These are phyloP conservation scores for Gaeumannomyces tritici DNA, from an alignment of 2,329 filamentous ascomycete genomes.

Conservation along the genomic window DNA sequence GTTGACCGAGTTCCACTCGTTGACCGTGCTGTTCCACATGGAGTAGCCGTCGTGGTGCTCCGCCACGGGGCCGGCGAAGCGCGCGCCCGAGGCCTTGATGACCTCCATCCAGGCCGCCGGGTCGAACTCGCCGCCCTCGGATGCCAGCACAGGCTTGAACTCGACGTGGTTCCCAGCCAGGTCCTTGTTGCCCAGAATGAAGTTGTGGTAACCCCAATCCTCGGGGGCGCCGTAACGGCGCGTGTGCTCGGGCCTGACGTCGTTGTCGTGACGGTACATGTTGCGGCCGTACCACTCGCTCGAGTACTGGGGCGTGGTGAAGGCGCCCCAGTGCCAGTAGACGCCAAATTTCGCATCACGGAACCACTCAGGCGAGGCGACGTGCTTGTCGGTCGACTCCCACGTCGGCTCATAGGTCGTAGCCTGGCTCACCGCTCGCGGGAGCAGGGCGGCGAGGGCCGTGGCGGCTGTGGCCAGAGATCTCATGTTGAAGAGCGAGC, in stretches of 20 bases:
- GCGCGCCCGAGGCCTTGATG: constrained; percentile 24
- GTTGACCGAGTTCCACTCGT: constrained; percentile 2
- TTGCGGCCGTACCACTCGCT: constrained; percentile 43
- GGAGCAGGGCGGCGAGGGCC: no score
- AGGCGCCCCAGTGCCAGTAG: constrained; percentile 51
- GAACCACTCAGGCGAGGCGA: constrained; percentile 42
- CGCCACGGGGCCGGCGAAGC: constrained; percentile 35
- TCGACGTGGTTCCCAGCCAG: constrained; percentile 22
- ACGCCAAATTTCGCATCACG: constrained; percentile 47
- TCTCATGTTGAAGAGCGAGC: no score
- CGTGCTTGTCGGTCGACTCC: constrained; percentile 21
- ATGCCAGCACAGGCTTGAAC: constrained; percentile 3
- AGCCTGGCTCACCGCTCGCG: background rate
- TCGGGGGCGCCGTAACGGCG: background rate
- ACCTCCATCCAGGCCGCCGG: constrained; percentile 22
- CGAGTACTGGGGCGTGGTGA: constrained; percentile 47
- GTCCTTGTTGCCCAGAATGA: constrained; percentile 9
- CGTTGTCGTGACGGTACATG: background rate
- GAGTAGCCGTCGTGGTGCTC: constrained; percentile 40
- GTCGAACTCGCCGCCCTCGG: constrained; percentile 7
- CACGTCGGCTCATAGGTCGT: constrained; percentile 1
- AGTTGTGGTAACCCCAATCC: constrained; percentile 2
- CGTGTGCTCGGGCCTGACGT: background rate
- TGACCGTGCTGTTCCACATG: constrained; percentile 11
- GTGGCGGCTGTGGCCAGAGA: no score